Percentiles rank a stretch among this genome's conserved stretches.
Conservation (phyloP, 345 rosid genomes). For the Citrus sp. region DNA sequence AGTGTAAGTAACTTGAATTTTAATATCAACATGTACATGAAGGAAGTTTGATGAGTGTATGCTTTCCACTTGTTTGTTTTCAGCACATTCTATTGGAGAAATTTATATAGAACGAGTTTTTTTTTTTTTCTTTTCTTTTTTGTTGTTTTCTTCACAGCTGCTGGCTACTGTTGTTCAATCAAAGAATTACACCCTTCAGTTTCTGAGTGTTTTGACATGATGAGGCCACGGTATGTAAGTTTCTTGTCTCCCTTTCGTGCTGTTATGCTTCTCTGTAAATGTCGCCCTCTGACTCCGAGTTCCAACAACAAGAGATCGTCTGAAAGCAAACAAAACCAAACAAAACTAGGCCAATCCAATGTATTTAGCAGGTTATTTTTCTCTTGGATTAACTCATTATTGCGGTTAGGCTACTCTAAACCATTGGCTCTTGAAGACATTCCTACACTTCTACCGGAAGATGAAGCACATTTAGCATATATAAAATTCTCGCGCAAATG, state of each 20-base stretch:
- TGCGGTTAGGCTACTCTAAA: conserved; percentile 47
- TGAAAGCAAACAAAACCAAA: neutral
- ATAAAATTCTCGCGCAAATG: conserved; percentile 46
- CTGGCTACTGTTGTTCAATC: too few species aligned
- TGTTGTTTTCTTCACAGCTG: too few species aligned
- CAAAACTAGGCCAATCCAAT: conserved; percentile 37
- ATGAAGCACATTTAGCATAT: conserved; percentile 56
- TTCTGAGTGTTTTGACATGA: neutral
- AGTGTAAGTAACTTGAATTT: neutral
- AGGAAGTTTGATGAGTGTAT: neutral
- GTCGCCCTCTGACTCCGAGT: too few species aligned
- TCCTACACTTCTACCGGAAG: conserved; percentile 46
- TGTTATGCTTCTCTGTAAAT: neutral
- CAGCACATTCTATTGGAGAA: neutral
- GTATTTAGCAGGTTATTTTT: conserved; percentile 48
- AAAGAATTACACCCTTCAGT: too few species aligned
- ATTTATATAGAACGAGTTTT: neutral
- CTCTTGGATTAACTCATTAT: conserved; percentile 63
- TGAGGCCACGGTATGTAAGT: neutral
- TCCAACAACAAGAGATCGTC: neutral
- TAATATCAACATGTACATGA: neutral
- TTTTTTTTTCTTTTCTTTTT: too few species aligned
- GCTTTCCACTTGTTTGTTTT: neutral
- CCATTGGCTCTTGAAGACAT: conserved; percentile 56
- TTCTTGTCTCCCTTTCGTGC: neutral